phyloP scores from a whole-genome alignment of 164 flowering plant genomes.

The Akebia trifoliata region DNA sequence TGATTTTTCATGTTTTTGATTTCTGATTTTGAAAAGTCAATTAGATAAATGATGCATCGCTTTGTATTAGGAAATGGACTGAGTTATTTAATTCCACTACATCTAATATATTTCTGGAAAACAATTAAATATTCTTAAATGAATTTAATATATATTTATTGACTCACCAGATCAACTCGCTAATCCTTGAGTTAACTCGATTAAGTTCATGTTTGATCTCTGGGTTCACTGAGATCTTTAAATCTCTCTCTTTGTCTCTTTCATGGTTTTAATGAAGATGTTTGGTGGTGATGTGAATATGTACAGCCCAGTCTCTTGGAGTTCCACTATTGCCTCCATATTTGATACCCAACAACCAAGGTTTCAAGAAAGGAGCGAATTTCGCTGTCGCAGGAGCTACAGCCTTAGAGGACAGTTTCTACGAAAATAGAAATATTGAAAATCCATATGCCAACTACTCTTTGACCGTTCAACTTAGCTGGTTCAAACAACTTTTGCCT shows the following conservation, averaged over 20 bases:
- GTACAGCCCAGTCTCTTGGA: conserved; percentile 38
- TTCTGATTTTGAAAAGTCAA: no score
- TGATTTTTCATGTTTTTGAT: no score
- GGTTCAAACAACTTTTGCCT: conserved; percentile 29
- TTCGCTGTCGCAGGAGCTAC: conserved; percentile 62
- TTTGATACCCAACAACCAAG: conserved; percentile 10
- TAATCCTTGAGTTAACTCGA: no score
- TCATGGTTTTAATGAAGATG: background rate
- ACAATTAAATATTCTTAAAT: no score
- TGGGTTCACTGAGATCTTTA: background rate
- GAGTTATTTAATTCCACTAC: no score
- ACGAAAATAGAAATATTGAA: conserved; percentile 12
- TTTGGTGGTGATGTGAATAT: background rate
- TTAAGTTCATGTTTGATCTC: conserved; percentile 38
- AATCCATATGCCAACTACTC: conserved; percentile 17
- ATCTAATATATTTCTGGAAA: no score
- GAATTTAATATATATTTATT: no score
- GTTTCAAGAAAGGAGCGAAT: conserved; percentile 36
- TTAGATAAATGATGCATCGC: no score
- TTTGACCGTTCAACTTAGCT: conserved; percentile 22
- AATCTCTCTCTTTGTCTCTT: background rate
- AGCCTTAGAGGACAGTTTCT: conserved; percentile 30
- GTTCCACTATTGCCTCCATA: conserved; percentile 41
- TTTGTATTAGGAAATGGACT: no score
- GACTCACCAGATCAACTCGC: no score